Conservation (phyloP, 192 early-diverging fungal genomes). For the Lobosporangium transversale region DNA sequence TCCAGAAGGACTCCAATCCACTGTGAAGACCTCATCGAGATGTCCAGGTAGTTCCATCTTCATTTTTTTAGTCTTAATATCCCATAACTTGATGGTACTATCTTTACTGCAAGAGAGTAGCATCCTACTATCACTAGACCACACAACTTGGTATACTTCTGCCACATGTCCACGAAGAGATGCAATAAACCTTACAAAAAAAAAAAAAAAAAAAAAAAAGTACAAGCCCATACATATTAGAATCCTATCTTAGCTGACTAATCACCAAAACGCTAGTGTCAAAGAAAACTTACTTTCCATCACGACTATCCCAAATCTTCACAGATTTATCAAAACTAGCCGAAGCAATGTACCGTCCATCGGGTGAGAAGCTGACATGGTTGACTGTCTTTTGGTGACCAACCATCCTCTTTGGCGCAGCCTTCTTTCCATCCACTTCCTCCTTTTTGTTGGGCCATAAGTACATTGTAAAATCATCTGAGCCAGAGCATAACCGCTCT, state of each 20-base stretch:
- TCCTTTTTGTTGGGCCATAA: constrained; percentile 75
- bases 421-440: constrained; percentile 80
- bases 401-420: constrained; percentile 78
- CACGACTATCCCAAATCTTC: constrained; percentile 94
- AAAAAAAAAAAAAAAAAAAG: background rate
- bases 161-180: constrained; percentile 96
- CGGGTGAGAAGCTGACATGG: constrained; percentile 93
- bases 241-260: too few species aligned
- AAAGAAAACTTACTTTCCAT: constrained; percentile 70
- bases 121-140: constrained; percentile 94
- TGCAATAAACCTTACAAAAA: constrained; percentile 70
- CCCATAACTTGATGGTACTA: constrained; percentile 94
- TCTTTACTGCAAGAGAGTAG: constrained; percentile 91
- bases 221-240: constrained; percentile 32
- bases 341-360: constrained; percentile 87
- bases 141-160: constrained; percentile 96
- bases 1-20: constrained; percentile 95
- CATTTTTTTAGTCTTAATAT: constrained; percentile 88
- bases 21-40: constrained; percentile 92
- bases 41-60: constrained; percentile 97
- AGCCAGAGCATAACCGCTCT: constrained; percentile 90
- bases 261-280: too few species aligned
- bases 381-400: constrained; percentile 98
- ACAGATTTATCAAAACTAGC: constrained; percentile 98
- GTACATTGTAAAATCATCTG: constrained; percentile 98